Evolutionary conservation across 129 eudicot species (phyloP).

Genomic region (Escallonia rubra): DNA sequence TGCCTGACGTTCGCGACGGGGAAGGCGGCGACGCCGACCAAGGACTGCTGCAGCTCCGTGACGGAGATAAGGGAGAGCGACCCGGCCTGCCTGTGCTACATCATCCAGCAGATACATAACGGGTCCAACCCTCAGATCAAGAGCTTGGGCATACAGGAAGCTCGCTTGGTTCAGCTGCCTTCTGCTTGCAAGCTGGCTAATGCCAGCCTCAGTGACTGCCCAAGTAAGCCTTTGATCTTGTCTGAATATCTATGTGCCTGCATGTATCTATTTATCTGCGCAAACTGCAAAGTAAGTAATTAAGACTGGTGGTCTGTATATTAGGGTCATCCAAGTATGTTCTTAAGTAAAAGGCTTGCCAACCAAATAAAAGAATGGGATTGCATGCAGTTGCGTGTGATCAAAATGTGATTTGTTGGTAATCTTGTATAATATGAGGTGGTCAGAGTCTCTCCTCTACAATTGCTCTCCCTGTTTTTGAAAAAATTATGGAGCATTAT

Average conservation of each 20-base stretch:
- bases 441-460: no score
- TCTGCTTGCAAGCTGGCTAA: slow-evolving; percentile 42
- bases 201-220: slow-evolving; percentile 40
- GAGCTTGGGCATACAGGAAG: slow-evolving; percentile 40
- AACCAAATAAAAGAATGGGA: no score
- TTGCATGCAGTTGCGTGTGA: no score
- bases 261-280: not conserved
- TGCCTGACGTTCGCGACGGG: slow-evolving; percentile 43
- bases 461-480: no score
- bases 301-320: no score
- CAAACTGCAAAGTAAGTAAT: not conserved
- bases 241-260: no score
- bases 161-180: slow-evolving; percentile 45
- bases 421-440: no score
- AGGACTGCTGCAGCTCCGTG: slow-evolving; percentile 40
- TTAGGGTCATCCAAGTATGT: not conserved
- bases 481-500: no score
- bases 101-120: slow-evolving; percentile 44
- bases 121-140: slow-evolving; percentile 37
- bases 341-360: no score
- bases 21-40: slow-evolving; percentile 29
- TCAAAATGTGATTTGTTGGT: no score
- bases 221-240: slow-evolving; percentile 24
- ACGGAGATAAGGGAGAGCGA: slow-evolving; percentile 17
- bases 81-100: slow-evolving; percentile 44